Conservation (phyloP, 139 green algal species). For the Coelastrella sp. region DNA sequence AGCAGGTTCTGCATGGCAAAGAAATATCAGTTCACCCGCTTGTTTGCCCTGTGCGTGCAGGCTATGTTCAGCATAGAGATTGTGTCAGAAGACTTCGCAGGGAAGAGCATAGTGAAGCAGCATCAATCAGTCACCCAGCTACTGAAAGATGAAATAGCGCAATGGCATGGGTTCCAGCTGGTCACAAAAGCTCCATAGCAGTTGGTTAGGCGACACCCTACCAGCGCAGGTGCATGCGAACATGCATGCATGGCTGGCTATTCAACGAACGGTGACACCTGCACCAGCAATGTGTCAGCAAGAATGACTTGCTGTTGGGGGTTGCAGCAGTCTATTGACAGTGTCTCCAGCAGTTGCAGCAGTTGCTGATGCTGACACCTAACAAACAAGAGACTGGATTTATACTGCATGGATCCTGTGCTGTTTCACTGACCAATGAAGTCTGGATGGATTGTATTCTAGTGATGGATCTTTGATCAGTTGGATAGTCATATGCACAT, state of each 20-base stretch:
- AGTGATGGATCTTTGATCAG: no score
- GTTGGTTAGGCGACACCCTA: no score
- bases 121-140: constrained; percentile 71
- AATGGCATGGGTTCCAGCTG: constrained; percentile 75
- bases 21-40: no score
- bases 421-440: not conserved
- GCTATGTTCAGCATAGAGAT: constrained; percentile 44
- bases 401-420: not conserved
- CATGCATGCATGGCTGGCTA: no score
- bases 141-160: constrained; percentile 68
- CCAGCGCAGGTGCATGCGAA: no score
- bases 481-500: no score
- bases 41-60: not conserved
- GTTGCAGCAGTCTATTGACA: not conserved
- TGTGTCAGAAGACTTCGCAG: constrained; percentile 41
- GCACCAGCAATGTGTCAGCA: not conserved
- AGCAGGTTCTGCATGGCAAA: not conserved
- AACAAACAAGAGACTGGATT: no score
- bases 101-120: constrained; percentile 73
- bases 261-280: not conserved
- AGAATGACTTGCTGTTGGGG: no score
- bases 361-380: no score
- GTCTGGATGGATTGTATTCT: no score
- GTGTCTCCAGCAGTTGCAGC: no score
- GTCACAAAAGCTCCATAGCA: constrained; percentile 48